Evolutionary conservation across 2,329 filamentous ascomycete species (phyloP).

Genomic region (Volutella citrinella): DNA sequence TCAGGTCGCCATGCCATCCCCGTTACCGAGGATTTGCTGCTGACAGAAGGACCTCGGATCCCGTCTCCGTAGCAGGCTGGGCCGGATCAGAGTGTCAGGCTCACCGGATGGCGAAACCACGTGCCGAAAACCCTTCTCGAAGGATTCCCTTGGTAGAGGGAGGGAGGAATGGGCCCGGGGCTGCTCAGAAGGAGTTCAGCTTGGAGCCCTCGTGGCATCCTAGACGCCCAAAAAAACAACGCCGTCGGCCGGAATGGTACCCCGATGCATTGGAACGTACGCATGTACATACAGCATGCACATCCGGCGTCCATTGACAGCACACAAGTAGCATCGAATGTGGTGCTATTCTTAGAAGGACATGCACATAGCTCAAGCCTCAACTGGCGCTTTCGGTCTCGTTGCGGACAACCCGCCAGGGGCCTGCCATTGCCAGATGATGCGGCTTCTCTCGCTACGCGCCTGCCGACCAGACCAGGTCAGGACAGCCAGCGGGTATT

Average conservation of each 20-base stretch:
- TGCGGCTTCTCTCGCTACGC: slow-evolving; percentile 3
- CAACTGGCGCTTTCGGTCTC: slow-evolving; percentile 5
- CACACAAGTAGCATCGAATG: slow-evolving; percentile 5
- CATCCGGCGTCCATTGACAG: too few relatives aligned
- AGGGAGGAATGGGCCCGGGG: slow-evolving; percentile 6
- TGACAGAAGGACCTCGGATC: too few relatives aligned
- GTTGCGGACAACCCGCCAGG: slow-evolving; percentile 6
- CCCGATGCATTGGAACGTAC: slow-evolving; percentile 8
- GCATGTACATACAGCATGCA: too few relatives aligned
- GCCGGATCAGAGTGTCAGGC: too few relatives aligned
- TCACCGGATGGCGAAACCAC: too few relatives aligned
- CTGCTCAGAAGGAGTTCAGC: slow-evolving; percentile 3
- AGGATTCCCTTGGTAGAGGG: slow-evolving; percentile 14
- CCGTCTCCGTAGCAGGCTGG: too few relatives aligned
- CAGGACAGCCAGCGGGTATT: slow-evolving; percentile 1
- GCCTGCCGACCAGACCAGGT: neutral
- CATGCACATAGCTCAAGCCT: too few relatives aligned
- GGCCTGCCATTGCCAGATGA: slow-evolving; percentile 6
- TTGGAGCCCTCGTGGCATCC: slow-evolving; percentile 14
- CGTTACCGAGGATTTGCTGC: too few relatives aligned
- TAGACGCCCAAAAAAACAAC: slow-evolving; percentile 11
- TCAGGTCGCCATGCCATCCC: too few relatives aligned
- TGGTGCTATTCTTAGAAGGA: slow-evolving; percentile 10
- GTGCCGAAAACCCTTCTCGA: slow-evolving; percentile 18
- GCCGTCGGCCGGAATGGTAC: slow-evolving; percentile 11